Evolutionary conservation across 2,329 filamentous ascomycete genomes (phyloP).

Genomic region (Penicillium sp.): DNA sequence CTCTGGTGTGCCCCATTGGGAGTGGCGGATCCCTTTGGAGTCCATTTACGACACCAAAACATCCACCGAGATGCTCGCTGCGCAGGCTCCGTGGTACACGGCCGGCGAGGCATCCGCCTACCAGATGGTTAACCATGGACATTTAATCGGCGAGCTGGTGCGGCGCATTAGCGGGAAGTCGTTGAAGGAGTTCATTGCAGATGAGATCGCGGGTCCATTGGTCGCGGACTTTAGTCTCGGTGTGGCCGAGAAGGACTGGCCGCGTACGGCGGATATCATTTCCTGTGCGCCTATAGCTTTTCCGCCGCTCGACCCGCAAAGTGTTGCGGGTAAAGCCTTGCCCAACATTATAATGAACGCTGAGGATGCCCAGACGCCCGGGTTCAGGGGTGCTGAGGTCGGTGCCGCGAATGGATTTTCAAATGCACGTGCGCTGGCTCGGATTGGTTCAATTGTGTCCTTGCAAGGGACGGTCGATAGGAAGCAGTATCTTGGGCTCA

Average conservation of each 20-base stretch:
- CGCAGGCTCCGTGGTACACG: constrained; percentile 43
- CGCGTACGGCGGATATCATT: constrained; percentile 41
- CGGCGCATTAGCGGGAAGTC: constrained; percentile 43
- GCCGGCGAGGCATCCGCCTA: constrained; percentile 45
- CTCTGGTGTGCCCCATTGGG: constrained; percentile 27
- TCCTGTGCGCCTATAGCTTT: constrained; percentile 28
- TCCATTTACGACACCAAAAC: constrained; percentile 35
- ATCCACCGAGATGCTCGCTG: constrained; percentile 34
- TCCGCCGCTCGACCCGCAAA: constrained; percentile 20
- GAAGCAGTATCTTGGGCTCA: constrained; percentile 40
- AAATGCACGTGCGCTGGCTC: constrained; percentile 47
- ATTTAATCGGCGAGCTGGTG: constrained; percentile 48
- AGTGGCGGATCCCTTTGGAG: constrained; percentile 29
- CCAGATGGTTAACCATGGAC: constrained; percentile 39
- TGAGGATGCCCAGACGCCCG: constrained; percentile 23
- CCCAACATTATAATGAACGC: constrained; percentile 28
- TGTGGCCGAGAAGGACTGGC: constrained; percentile 43
- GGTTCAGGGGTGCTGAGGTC: constrained; percentile 44
- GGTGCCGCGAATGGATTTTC: constrained; percentile 48
- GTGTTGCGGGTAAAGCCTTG: constrained; percentile 33
- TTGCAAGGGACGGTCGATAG: constrained; percentile 36
- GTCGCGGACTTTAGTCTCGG: constrained; percentile 52
- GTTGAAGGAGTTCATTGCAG: constrained; percentile 46
- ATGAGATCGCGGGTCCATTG: constrained; percentile 46
- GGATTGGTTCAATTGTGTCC: constrained; percentile 44